phyloP scores from a whole-genome alignment of 1,284 basidiomycete genomes.

The Cutaneotrichosporon cavernicola region DNA sequence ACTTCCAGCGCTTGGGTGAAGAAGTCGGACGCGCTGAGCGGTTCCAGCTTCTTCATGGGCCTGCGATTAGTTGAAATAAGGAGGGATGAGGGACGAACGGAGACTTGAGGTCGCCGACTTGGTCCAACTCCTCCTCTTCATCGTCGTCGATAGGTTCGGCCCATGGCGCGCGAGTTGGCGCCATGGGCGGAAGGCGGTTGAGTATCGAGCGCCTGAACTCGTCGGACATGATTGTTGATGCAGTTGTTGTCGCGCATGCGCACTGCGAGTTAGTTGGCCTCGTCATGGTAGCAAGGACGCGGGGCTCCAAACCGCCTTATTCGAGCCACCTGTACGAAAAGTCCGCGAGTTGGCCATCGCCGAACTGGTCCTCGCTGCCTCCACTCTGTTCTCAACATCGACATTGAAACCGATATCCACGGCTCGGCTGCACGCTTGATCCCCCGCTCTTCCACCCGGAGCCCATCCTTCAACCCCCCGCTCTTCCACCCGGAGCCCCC shows the following conservation, averaged over 20 bases:
- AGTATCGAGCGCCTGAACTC: slow-evolving; percentile 48
- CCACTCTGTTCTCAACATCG: not conserved
- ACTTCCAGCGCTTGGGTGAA: slow-evolving; percentile 76
- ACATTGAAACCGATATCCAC: not conserved
- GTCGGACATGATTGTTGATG: slow-evolving; percentile 43
- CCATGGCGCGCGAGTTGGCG: slow-evolving; percentile 49
- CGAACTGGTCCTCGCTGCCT: not conserved
- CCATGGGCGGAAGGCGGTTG: slow-evolving; percentile 45
- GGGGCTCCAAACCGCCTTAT: not conserved
- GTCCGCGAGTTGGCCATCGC: slow-evolving; percentile 2
- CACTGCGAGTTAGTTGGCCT: no score
- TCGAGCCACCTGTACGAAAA: slow-evolving; percentile 8
- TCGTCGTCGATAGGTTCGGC: slow-evolving; percentile 40
- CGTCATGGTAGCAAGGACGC: not conserved
- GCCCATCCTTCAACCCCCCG: no score
- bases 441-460: no score
- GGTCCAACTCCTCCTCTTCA: slow-evolving; percentile 61
- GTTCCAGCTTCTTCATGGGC: slow-evolving; percentile 58
- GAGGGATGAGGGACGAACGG: slow-evolving; percentile 23
- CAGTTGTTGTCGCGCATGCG: no score
- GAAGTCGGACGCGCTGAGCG: slow-evolving; percentile 71
- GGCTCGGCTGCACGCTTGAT: not conserved
- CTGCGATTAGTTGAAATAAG: not conserved
- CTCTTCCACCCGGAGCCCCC: not conserved
- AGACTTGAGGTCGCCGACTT: slow-evolving; percentile 62